phyloP scores from a whole-genome alignment of 2,329 filamentous ascomycete genomes.

The Diaporthe sp. region DNA sequence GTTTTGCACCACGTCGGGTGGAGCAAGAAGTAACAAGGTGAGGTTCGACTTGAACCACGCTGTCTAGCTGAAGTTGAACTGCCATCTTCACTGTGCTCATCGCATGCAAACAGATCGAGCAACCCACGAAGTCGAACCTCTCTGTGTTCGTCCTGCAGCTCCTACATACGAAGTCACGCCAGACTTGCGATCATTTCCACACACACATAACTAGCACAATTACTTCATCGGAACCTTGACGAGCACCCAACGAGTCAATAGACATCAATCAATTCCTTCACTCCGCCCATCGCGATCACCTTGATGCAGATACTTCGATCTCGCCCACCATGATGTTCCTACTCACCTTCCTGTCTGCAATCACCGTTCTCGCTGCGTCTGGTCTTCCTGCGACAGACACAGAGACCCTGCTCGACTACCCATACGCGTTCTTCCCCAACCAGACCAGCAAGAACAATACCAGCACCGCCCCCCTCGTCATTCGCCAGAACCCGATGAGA shows the following conservation, averaged over 20 bases:
- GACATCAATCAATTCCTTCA: not conserved
- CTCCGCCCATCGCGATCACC: too few relatives aligned
- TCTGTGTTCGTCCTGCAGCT: not conserved
- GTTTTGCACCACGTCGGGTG: not conserved
- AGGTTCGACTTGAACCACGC: not conserved
- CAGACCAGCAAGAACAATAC: not conserved
- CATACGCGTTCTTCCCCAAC: not conserved
- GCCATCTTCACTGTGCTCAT: not conserved
- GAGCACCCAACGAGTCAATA: not conserved
- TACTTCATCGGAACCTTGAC: not conserved
- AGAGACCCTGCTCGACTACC: too few relatives aligned
- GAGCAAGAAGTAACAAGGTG: not conserved
- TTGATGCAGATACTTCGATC: not conserved
- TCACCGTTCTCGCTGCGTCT: not conserved
- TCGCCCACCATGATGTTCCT: not conserved
- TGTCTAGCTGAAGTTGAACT: not conserved
- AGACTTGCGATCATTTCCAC: not conserved
- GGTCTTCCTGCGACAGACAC: not conserved
- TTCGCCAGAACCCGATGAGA: conserved; percentile 44
- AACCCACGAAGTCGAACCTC: not conserved
- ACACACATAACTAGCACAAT: not conserved
- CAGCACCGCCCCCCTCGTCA: not conserved
- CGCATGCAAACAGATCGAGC: not conserved
- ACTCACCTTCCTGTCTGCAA: not conserved
- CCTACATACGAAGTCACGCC: not conserved